Percentiles rank a stretch among this genome's conserved stretches.
phyloP scores from a whole-genome alignment of 768 basidiomycete species.

The Hericium alpestre region DNA sequence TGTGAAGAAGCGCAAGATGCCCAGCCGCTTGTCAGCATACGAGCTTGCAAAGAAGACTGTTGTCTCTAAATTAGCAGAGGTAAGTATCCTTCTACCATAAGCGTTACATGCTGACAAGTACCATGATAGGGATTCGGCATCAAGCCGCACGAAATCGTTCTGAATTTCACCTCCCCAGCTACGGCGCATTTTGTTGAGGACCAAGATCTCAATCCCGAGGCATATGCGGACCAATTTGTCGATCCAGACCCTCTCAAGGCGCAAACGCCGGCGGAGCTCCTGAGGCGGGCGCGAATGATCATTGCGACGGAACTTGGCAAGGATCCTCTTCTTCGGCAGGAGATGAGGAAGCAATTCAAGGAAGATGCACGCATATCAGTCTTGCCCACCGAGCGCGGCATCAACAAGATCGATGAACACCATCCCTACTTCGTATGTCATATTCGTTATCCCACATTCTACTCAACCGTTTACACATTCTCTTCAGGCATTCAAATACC shows the following conservation, averaged over 20 bases:
- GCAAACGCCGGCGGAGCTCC: constrained; percentile 53
- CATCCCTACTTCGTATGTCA: constrained; percentile 57
- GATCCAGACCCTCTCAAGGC: constrained; percentile 55
- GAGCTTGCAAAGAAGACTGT: constrained; percentile 75
- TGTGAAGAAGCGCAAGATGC: constrained; percentile 62
- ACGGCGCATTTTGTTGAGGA: constrained; percentile 69
- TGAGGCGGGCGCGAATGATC: constrained; percentile 70
- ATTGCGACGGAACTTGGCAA: constrained; percentile 85
- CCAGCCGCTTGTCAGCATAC: constrained; percentile 76
- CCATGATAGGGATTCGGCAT: constrained; percentile 70
- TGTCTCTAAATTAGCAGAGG: constrained; percentile 70
- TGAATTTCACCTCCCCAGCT: constrained; percentile 58
- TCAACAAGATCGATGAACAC: constrained; percentile 63
- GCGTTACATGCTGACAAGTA: not conserved
- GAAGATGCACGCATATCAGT: constrained; percentile 68
- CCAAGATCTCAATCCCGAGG: constrained; percentile 65
- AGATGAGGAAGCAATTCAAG: constrained; percentile 67
- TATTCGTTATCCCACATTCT: not conserved
- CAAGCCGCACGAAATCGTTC: constrained; percentile 70
- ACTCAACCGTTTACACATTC: constrained; percentile 1
- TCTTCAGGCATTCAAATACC: constrained; percentile 86
- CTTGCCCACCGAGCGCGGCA: constrained; percentile 79
- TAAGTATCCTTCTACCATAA: constrained; percentile 25
- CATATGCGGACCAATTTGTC: constrained; percentile 79
- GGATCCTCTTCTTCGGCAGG: constrained; percentile 77